Evolutionary conservation across 805 yeast species (phyloP).

Genomic region (Jamesozyma jinghongensis): DNA sequence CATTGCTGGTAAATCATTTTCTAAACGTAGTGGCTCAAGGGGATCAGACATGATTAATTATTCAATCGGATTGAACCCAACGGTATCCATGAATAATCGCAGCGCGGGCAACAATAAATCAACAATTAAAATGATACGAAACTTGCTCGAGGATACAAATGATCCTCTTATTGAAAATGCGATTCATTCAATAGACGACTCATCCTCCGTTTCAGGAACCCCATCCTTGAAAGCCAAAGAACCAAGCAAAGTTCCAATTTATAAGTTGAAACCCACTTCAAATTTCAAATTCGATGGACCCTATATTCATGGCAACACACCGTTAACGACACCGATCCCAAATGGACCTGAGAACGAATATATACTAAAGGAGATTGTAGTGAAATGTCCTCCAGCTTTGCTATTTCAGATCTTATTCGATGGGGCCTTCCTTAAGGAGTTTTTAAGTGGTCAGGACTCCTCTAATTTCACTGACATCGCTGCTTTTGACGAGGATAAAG

Average conservation of each 20-base stretch:
- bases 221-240: too few species aligned
- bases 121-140: conserved; percentile 7
- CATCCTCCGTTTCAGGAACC: neutral
- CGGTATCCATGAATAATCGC: neutral
- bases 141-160: conserved; percentile 8
- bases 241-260: conserved; percentile 11
- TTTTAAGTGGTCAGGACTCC: conserved; percentile 33
- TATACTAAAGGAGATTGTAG: conserved; percentile 41
- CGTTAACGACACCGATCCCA: neutral
- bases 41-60: conserved; percentile 4
- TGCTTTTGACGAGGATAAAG: conserved; percentile 14
- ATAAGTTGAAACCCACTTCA: conserved; percentile 7
- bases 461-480: conserved; percentile 31
- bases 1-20: too few species aligned
- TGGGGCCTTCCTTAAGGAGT: conserved; percentile 34
- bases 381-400: conserved; percentile 70
- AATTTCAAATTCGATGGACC: conserved; percentile 54
- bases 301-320: conserved; percentile 16
- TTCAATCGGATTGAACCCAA: conserved; percentile 1
- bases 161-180: conserved; percentile 28
- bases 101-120: neutral
- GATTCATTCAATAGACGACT: conserved; percentile 39
- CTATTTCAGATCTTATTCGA: conserved; percentile 68
- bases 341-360: conserved; percentile 34
- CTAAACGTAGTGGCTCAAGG: neutral